These are phyloP conservation scores for Podila horticola DNA, from an alignment of 192 early-diverging fungal species.

Conservation along the genomic window DNA sequence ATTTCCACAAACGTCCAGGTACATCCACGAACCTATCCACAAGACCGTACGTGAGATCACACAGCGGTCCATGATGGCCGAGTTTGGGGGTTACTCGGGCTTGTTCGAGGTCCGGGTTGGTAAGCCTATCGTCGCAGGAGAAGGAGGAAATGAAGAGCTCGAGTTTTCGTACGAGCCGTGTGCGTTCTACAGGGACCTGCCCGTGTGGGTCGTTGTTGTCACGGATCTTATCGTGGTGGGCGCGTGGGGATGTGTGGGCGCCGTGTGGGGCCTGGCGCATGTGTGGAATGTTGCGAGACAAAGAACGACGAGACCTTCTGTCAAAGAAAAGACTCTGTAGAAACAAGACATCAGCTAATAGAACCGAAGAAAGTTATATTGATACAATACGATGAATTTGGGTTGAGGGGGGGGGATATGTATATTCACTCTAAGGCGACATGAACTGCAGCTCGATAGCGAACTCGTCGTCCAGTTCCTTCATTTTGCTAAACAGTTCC, in stretches of 20 bases:
- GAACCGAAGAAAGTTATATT: too few species aligned
- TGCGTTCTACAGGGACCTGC: constrained; percentile 56
- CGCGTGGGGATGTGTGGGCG: constrained; percentile 15
- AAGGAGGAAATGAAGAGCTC: not conserved
- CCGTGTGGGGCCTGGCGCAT: not conserved
- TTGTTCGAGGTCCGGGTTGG: constrained; percentile 61
- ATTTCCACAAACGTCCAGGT: not conserved
- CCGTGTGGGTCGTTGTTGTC: constrained; percentile 55
- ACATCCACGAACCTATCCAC: not conserved
- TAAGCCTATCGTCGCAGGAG: not conserved
- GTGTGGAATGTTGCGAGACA: constrained; percentile 8
- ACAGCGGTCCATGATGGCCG: constrained; percentile 72
- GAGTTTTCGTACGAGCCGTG: constrained; percentile 62
- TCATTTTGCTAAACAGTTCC: too few species aligned
- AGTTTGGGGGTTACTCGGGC: constrained; percentile 65
- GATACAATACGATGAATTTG: too few species aligned
- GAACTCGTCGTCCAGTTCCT: too few species aligned
- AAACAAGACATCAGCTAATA: not conserved
- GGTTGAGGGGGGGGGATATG: too few species aligned
- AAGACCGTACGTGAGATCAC: constrained; percentile 62
- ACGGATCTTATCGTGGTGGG: constrained; percentile 18
- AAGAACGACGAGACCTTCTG: not conserved
- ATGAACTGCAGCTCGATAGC: too few species aligned
- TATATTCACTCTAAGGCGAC: too few species aligned
- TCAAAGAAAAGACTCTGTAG: not conserved